Conservation (phyloP, 1,284 basidiomycete genomes). For the Moesziomyces globuligerus region DNA sequence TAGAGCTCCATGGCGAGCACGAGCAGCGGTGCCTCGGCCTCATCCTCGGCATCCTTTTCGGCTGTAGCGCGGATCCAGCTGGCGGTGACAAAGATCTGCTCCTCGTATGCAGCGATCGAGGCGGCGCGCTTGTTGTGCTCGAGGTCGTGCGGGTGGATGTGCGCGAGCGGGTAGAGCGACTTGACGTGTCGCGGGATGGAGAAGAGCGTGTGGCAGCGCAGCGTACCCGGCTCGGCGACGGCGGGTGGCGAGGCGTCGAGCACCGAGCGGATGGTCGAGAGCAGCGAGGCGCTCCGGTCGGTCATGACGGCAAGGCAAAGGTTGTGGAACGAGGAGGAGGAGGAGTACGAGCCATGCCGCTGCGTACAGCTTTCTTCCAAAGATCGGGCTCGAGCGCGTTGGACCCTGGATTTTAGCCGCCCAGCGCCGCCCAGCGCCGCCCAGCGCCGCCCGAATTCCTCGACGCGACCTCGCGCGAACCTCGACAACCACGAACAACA, state of each 20-base stretch:
- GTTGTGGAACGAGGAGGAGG: no score
- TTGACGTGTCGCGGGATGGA: conserved; percentile 55
- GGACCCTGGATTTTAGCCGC: no score
- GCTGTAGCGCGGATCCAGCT: conserved; percentile 21
- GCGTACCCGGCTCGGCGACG: conserved; percentile 22
- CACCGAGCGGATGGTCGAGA: conserved; percentile 22
- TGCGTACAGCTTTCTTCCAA: no score
- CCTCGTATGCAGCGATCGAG: conserved; percentile 25
- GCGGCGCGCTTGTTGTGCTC: conserved; percentile 25
- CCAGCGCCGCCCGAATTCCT: no score
- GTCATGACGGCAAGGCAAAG: not conserved
- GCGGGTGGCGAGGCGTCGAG: conserved; percentile 30
- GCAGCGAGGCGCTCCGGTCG: conserved; percentile 13
- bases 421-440: no score
- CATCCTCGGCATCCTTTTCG: not conserved
- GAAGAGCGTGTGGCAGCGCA: conserved; percentile 56
- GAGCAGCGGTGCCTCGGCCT: conserved; percentile 64
- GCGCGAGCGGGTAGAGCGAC: conserved; percentile 62
- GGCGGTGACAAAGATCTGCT: conserved; percentile 51
- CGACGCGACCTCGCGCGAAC: no score
- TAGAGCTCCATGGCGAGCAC: conserved; percentile 83
- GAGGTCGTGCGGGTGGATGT: conserved; percentile 50
- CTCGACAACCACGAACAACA: no score
- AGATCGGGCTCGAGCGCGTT: no score
- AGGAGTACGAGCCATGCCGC: no score